A percentile compares a stretch with the other conserved stretches of the same genome.
phyloP scores from a whole-genome alignment of 768 basidiomycete species.

The Phanerochaete carnosa region DNA sequence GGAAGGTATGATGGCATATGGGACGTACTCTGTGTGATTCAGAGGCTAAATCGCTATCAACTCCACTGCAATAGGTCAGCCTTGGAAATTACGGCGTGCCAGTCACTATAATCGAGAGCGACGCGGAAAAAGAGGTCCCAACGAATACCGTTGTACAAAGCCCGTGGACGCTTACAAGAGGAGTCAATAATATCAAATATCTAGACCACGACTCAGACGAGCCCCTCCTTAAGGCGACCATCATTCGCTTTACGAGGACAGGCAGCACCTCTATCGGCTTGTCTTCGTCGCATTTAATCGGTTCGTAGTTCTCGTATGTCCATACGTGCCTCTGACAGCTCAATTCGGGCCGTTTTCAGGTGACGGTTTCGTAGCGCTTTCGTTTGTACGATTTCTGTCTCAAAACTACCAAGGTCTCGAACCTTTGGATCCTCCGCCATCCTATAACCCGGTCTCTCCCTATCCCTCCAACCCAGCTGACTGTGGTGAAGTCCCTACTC shows the following conservation, averaged over 20 bases:
- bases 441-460: neutral
- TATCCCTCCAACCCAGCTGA: slow-evolving; percentile 1
- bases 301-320: neutral
- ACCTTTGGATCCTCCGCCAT: slow-evolving; percentile 10
- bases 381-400: slow-evolving; percentile 13
- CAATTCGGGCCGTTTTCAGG: slow-evolving; percentile 8
- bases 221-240: slow-evolving; percentile 10
- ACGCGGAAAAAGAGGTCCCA: slow-evolving; percentile 9
- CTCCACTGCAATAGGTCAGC: slow-evolving; percentile 10
- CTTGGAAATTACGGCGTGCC: slow-evolving; percentile 10
- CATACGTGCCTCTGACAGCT: no score
- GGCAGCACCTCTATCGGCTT: slow-evolving; percentile 14
- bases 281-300: slow-evolving; percentile 3
- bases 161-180: slow-evolving; percentile 7
- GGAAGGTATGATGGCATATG: slow-evolving; percentile 14
- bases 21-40: no score
- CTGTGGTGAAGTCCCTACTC: neutral
- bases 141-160: slow-evolving; percentile 9
- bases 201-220: slow-evolving; percentile 8
- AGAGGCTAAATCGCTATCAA: no score
- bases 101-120: slow-evolving; percentile 11
- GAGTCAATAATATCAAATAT: neutral
- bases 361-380: slow-evolving; percentile 6
- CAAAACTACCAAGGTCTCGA: slow-evolving; percentile 15
- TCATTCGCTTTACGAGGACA: slow-evolving; percentile 9